phyloP scores from a whole-genome alignment of 345 rosid genomes.

The Salix brachista region DNA sequence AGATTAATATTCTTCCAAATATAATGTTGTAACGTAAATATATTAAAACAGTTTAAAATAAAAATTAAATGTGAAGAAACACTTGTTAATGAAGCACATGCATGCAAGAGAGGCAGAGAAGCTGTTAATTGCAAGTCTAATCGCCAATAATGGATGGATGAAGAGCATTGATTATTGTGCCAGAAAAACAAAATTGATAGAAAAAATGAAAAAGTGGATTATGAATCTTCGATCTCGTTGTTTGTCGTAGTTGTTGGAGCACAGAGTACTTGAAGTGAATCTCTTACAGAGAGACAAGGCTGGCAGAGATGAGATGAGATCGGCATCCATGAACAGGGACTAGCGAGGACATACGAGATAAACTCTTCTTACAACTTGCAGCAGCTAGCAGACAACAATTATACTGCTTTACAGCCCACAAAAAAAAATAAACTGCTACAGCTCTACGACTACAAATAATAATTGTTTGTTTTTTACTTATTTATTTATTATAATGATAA shows the following conservation, averaged over 20 bases:
- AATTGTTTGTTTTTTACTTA: too few species aligned
- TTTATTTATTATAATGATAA: not conserved
- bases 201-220: not conserved
- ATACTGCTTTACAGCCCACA: constrained; percentile 54
- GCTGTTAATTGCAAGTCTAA: too few species aligned
- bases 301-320: constrained; percentile 12
- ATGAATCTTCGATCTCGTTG: not conserved
- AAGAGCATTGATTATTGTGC: too few species aligned
- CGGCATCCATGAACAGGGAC: constrained; percentile 16
- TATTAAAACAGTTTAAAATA: too few species aligned
- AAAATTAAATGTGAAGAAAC: too few species aligned
- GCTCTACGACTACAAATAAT: not conserved
- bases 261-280: not conserved
- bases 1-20: too few species aligned
- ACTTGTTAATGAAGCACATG: too few species aligned
- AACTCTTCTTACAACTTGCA: constrained; percentile 39
- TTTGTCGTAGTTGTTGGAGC: not conserved
- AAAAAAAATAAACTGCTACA: not conserved
- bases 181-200: too few species aligned
- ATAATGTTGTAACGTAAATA: too few species aligned
- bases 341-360: constrained; percentile 21
- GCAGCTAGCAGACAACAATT: constrained; percentile 52
- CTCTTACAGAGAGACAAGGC: constrained; percentile 18
- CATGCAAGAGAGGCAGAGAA: too few species aligned
- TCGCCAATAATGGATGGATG: too few species aligned